These are phyloP conservation scores for Suhomyces kunorum DNA, from an alignment of 1,139 yeast genomes.

Conservation along the genomic window DNA sequence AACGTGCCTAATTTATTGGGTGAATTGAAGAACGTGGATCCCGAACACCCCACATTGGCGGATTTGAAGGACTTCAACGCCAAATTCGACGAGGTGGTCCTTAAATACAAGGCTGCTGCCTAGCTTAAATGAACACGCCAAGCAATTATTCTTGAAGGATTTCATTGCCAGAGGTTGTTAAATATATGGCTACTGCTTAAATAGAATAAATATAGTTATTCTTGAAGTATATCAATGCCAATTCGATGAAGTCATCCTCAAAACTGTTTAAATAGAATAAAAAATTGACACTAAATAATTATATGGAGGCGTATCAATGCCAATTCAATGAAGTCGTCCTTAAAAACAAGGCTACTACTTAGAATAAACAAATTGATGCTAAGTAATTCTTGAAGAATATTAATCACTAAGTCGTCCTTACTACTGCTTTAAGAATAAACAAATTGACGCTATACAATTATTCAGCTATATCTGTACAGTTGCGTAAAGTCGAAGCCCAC, in stretches of 20 bases:
- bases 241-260: no score
- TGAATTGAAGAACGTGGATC: slow-evolving; percentile 43
- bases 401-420: no score
- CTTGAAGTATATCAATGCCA: not conserved
- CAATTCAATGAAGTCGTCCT: no score
- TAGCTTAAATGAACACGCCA: slow-evolving; percentile 7
- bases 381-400: no score
- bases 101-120: slow-evolving; percentile 43
- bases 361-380: no score
- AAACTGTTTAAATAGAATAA: no score
- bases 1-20: slow-evolving; percentile 41
- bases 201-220: slow-evolving; percentile 1
- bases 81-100: slow-evolving; percentile 58
- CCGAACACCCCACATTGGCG: slow-evolving; percentile 51
- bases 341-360: no score
- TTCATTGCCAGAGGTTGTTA: no score
- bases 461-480: slow-evolving; percentile 2
- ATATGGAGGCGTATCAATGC: no score
- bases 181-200: slow-evolving; percentile 38
- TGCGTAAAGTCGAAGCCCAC: not conserved
- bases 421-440: slow-evolving; percentile 4
- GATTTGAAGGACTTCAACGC: slow-evolving; percentile 55
- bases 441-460: slow-evolving; percentile 6
- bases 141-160: no score
- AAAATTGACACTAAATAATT: no score